Conservation (phyloP, 2,329 filamentous ascomycete species). For the Alternaria solani region DNA sequence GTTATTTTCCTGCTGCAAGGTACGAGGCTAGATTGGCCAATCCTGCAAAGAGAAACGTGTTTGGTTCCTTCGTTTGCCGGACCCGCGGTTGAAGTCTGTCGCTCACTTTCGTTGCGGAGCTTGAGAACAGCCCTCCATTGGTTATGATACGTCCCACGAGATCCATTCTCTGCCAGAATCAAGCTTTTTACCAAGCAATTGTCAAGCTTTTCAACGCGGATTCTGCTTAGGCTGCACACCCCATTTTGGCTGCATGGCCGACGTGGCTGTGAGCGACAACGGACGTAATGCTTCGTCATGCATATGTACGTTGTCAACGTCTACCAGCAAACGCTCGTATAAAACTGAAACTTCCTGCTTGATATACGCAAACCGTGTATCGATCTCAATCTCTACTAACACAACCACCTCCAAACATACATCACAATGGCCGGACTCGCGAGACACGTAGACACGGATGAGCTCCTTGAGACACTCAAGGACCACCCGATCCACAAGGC, state of each 20-base stretch:
- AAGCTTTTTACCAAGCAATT: slow-evolving; percentile 42
- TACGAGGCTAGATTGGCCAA: slow-evolving; percentile 2
- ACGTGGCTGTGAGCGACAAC: slow-evolving; percentile 2
- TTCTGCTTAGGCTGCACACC: slow-evolving; percentile 1
- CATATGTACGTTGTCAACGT: slow-evolving; percentile 5
- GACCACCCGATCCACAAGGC: slow-evolving; percentile 55
- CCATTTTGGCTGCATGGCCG: not conserved
- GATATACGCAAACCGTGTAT: not conserved
- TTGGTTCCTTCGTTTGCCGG: not conserved
- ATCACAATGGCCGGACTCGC: slow-evolving; percentile 58
- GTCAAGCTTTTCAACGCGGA: slow-evolving; percentile 36
- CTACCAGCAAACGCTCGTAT: slow-evolving; percentile 3
- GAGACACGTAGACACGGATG: slow-evolving; percentile 60
- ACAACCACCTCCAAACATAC: not conserved
- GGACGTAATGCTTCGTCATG: slow-evolving; percentile 24
- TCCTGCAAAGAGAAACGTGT: not conserved
- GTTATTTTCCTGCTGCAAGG: slow-evolving; percentile 3
- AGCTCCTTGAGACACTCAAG: slow-evolving; percentile 63
- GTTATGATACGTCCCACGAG: not conserved
- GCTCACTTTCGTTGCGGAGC: not conserved
- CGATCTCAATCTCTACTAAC: not conserved
- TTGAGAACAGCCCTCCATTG: not conserved
- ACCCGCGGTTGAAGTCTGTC: not conserved
- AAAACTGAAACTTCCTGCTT: not conserved
- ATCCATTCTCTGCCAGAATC: slow-evolving; percentile 19